These are phyloP conservation scores for Boletus eberwhitei DNA, from an alignment of 768 basidiomycete species.

Conservation along the genomic window DNA sequence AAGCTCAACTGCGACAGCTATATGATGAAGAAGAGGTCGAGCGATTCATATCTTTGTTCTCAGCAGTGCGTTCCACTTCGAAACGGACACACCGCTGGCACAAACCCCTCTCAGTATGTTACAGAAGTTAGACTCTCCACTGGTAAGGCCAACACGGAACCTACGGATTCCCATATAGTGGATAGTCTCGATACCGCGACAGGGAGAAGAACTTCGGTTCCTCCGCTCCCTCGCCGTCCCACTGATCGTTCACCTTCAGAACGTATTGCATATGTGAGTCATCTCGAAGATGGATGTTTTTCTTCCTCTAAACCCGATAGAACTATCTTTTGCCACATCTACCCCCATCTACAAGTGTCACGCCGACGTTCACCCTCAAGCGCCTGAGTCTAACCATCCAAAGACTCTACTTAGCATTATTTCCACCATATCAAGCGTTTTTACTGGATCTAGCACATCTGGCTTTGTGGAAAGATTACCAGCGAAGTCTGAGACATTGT, in stretches of 20 bases:
- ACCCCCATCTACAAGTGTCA: constrained; percentile 37
- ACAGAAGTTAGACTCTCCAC: constrained; percentile 48
- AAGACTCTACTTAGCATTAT: constrained; percentile 51
- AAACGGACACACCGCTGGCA: not conserved
- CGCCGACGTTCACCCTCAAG: constrained; percentile 51
- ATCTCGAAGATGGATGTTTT: constrained; percentile 3
- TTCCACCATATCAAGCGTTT: constrained; percentile 49
- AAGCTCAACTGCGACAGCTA: constrained; percentile 51
- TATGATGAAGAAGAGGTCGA: constrained; percentile 66
- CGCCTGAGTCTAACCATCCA: constrained; percentile 50
- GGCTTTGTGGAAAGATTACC: constrained; percentile 54
- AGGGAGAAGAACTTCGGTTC: not conserved
- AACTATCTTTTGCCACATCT: constrained; percentile 46
- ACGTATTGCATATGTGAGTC: constrained; percentile 24
- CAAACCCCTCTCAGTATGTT: constrained; percentile 44
- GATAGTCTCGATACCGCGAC: not conserved
- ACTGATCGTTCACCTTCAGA: constrained; percentile 26
- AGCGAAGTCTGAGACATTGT: constrained; percentile 48
- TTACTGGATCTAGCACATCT: constrained; percentile 37
- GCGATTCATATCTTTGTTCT: constrained; percentile 58
- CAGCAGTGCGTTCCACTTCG: constrained; percentile 42
- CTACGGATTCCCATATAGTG: constrained; percentile 8
- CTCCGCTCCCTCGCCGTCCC: constrained; percentile 3
- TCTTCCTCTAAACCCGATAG: constrained; percentile 23
- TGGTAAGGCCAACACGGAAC: constrained; percentile 23